Evolutionary conservation across 345 rosid genomes (phyloP).

Genomic region (Linum trigynum): DNA sequence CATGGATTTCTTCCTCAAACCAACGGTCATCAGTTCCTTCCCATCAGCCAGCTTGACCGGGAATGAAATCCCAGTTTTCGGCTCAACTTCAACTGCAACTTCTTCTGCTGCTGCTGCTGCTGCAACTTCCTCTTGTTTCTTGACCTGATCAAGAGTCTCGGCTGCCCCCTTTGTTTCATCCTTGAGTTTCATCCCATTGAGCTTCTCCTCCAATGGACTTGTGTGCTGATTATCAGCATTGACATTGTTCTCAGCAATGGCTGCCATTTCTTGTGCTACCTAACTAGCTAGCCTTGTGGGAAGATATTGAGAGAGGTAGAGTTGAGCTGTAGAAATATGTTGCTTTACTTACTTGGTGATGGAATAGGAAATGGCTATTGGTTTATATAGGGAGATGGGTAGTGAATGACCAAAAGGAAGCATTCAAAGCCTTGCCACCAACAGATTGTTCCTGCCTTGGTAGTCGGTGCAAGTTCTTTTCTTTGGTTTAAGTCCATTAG

Average conservation of each 20-base stretch:
- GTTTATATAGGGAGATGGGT: slow-evolving; percentile 13
- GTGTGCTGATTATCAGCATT: slow-evolving; percentile 3
- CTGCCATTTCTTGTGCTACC: slow-evolving; percentile 13
- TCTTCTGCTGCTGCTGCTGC: slow-evolving; percentile 28
- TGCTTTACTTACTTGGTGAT: not conserved
- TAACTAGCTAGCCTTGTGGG: not conserved
- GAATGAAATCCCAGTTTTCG: slow-evolving; percentile 37
- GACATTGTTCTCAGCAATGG: slow-evolving; percentile 17
- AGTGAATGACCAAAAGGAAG: slow-evolving; percentile 5
- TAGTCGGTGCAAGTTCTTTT: too few species aligned
- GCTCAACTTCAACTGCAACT: slow-evolving; percentile 35
- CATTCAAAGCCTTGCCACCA: slow-evolving; percentile 5
- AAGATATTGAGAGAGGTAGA: not conserved
- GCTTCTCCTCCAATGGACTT: slow-evolving; percentile 8
- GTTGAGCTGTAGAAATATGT: too few species aligned
- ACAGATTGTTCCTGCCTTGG: too few species aligned
- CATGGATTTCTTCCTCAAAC: slow-evolving; percentile 38
- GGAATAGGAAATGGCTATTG: slow-evolving; percentile 9
- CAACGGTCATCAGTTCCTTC: slow-evolving; percentile 28
- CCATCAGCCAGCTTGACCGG: slow-evolving; percentile 43
- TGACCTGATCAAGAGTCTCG: not conserved
- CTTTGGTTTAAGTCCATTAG: too few species aligned
- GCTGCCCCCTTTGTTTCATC: slow-evolving; percentile 13
- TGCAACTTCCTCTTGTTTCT: slow-evolving; percentile 19
- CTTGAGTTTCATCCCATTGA: slow-evolving; percentile 5